Base-by-base conservation (phyloP, 2,329 filamentous ascomycete species). In the Colletotrichum orbiculare region DNA sequence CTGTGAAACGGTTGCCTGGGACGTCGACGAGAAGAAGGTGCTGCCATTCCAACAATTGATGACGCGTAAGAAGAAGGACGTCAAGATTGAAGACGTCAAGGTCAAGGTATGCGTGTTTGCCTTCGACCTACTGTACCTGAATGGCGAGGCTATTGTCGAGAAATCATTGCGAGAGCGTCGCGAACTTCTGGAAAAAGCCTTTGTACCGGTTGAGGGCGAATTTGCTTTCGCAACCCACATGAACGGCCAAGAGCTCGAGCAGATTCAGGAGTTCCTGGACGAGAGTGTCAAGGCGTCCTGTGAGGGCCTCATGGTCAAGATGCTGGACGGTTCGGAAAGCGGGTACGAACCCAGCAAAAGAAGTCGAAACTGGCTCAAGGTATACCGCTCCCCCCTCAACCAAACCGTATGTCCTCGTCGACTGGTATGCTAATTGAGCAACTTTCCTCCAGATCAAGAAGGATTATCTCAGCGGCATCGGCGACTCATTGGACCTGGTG, bases 231-330 rank as follows among this genome's bases (percentile, higher is more conserved):
- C 96, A 9, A 94, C 93, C 39, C 90, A 86, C 71, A 96, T 94
- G 81, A 85, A 99, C 73, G 92, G 92, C 10, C 92, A 90, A 72
- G 93, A 97, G 70, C 84, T 99, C 4, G 95, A 98, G 57, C 93
- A 97, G 73, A 99, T 99, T 59, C 95, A 98, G 74, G 85, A 84
- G 1, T 91, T 99, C 72, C 85, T 99, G 2, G 96, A 99, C 73
- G 95, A 98, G 64, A 96, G 92, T 72, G 91, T 99, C 69, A 97
- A 97, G 77, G 93, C 94, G 2, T 96, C 93, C 0, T 99, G 96
- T 74, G 96, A 99, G 81, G 96, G 96, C 10, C 83, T 99, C 57
- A 99, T 99, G 96, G 96, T 99, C 12, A 99, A 99, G 83, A 99
- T 99, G 96, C 81, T 99, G 64, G 95, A 98, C 75, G 96, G 95